Percentiles rank a stretch among this genome's conserved stretches.
Conservation (phyloP, 192 early-diverging fungal genomes). For the Coemansia sp. region DNA sequence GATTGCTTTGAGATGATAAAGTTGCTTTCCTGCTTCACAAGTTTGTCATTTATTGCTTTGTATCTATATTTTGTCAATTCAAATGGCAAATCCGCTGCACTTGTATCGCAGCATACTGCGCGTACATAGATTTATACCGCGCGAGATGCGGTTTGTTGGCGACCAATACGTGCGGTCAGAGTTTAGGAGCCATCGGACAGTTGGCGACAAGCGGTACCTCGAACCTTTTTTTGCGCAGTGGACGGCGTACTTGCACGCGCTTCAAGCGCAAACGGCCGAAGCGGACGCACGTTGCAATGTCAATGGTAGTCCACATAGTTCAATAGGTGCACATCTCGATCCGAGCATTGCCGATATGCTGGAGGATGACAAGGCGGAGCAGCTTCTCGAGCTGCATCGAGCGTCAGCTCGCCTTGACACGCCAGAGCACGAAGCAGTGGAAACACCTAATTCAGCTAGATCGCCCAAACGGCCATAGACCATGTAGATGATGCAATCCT, state of each 20-base stretch:
- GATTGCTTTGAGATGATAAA: background rate
- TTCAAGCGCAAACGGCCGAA: slow-evolving; percentile 19
- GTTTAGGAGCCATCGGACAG: slow-evolving; percentile 40
- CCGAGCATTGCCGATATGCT: slow-evolving; percentile 24
- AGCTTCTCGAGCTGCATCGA: slow-evolving; percentile 43
- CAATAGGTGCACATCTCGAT: slow-evolving; percentile 35
- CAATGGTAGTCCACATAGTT: background rate
- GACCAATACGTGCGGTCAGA: slow-evolving; percentile 50
- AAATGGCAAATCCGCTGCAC: slow-evolving; percentile 18
- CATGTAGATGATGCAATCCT: too few species aligned
- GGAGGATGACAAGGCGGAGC: slow-evolving; percentile 50
- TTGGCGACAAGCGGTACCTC: slow-evolving; percentile 35
- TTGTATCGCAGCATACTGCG: slow-evolving; percentile 41
- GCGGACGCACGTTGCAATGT: background rate
- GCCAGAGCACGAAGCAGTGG: background rate
- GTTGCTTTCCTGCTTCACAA: background rate
- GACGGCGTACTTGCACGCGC: slow-evolving; percentile 26
- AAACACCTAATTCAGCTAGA: background rate
- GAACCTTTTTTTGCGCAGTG: slow-evolving; percentile 46
- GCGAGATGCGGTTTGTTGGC: slow-evolving; percentile 48
- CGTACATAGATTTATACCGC: slow-evolving; percentile 33
- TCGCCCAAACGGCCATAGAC: slow-evolving; percentile 2
- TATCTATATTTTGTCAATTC: background rate
- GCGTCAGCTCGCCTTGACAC: slow-evolving; percentile 11
- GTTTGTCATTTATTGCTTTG: background rate